These are phyloP conservation scores for Zanthoxylum bungeanum DNA, from an alignment of 345 rosid species.

Conservation along the genomic window DNA sequence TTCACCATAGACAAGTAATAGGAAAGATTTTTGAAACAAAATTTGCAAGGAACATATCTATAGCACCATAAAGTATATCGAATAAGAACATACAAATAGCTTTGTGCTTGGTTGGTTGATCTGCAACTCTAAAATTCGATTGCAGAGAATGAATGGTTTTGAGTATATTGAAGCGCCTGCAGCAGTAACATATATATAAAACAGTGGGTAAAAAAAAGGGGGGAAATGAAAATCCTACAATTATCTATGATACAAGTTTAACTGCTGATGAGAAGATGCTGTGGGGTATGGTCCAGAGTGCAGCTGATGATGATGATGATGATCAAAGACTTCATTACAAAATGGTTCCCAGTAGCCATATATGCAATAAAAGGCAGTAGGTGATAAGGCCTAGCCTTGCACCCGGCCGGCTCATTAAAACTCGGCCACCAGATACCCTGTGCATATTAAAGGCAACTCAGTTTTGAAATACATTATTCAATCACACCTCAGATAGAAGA, in stretches of 20 bases:
- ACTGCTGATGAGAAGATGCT: slow-evolving; percentile 11
- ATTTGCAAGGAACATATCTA: neutral
- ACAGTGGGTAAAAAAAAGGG: slow-evolving; percentile 8
- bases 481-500: neutral
- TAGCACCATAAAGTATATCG: neutral
- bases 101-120: slow-evolving; percentile 26
- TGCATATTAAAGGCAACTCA: slow-evolving; percentile 19
- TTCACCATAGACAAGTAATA: neutral
- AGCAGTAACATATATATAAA: neutral
- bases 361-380: slow-evolving; percentile 72
- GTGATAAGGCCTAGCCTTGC: slow-evolving; percentile 76
- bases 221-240: neutral
- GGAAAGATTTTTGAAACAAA: neutral
- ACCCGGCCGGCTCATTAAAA: slow-evolving; percentile 74
- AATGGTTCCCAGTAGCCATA: slow-evolving; percentile 77
- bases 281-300: neutral
- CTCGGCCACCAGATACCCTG: slow-evolving; percentile 85
- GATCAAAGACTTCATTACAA: slow-evolving; percentile 33
- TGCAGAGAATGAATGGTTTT: slow-evolving; percentile 29
- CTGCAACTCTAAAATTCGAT: slow-evolving; percentile 37
- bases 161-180: slow-evolving; percentile 7
- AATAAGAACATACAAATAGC: slow-evolving; percentile 2
- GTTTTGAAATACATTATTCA: neutral
- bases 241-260: slow-evolving; percentile 32
- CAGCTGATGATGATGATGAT: neutral